Base-by-base conservation (phyloP, 306 rosid genomes). In the Rosa persica region DNA sequence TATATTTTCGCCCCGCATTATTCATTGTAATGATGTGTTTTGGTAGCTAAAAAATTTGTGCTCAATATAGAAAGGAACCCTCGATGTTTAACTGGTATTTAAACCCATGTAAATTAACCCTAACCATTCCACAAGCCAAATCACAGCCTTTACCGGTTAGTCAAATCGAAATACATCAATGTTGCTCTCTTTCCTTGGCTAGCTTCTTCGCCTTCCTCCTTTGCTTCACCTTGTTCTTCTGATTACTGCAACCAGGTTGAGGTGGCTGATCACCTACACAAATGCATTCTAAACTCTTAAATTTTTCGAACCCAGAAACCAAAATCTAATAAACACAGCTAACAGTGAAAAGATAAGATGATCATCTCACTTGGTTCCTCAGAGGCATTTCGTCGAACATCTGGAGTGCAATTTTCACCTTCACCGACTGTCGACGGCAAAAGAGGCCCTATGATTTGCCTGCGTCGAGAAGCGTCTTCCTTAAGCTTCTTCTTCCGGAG, bases 381-480 rank as follows among this genome's bases (percentile, higher is more conserved):
- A 16, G 36, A 57, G 68, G 65, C 81, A 62, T 79, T 82, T 5
- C 82, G 70, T 80, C 87, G 85, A 81, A 76, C 87, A 84, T 38
- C 43, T 81, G n/a, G 80, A 13, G 77, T 22, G 3, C 30, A 54
- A 15, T 3, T 64, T 67, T 38, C 60, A 58, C 20, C 58, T 12
- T 60, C 61, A 16, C 15, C 47, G 0, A 6, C 11, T 2, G 25
- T 2, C 0, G 27, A 42, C 23, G 87, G 90, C 70, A 89, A 67
- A 76, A 89, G 72, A 0, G 96, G 94, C 30, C 98, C 98, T 62
- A 91, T 81, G 22, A 89, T 67, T 40, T 84, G 82, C 2, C 88
- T 85, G 1, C 93, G 90, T 46, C 83, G 85, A 12, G 73, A 44
- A 46, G 89, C 81, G 44, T 90, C 96, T 67, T 83, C 89, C 87